Percentiles rank a stretch among this genome's conserved stretches.
Evolutionary conservation across 805 yeast genomes (phyloP).

Genomic region (Wickerhamomyces pijperi): DNA sequence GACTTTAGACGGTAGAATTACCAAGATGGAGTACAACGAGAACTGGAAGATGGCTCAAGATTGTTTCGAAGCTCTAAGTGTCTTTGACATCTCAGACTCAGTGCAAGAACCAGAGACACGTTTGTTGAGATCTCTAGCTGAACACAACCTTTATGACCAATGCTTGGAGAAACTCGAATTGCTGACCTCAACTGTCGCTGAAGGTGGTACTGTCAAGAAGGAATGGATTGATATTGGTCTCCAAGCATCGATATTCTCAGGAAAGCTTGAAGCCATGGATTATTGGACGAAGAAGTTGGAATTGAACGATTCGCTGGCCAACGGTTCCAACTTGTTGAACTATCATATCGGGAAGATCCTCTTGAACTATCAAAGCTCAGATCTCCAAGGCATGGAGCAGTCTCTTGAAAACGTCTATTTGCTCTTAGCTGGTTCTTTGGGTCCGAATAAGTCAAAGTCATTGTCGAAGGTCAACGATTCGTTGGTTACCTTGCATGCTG

Average conservation of each 20-base stretch:
- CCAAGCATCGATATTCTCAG: slow-evolving; percentile 62
- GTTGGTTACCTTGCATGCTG: slow-evolving; percentile 45
- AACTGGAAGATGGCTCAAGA: slow-evolving; percentile 84
- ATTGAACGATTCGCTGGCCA: slow-evolving; percentile 28
- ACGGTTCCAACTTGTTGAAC: slow-evolving; percentile 41
- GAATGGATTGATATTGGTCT: slow-evolving; percentile 62
- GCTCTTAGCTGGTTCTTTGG: slow-evolving; percentile 50
- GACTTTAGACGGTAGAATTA: slow-evolving; percentile 62
- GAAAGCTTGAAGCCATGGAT: slow-evolving; percentile 36
- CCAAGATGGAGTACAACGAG: slow-evolving; percentile 74
- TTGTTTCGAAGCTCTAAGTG: slow-evolving; percentile 61
- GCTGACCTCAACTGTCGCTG: slow-evolving; percentile 2
- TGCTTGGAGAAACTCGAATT: slow-evolving; percentile 13
- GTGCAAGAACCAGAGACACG: slow-evolving; percentile 30
- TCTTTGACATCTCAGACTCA: slow-evolving; percentile 20
- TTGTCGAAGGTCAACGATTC: slow-evolving; percentile 35
- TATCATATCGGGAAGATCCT: slow-evolving; percentile 60
- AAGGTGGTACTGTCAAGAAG: slow-evolving; percentile 4
- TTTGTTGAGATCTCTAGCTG: slow-evolving; percentile 57
- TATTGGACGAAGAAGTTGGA: slow-evolving; percentile 53
- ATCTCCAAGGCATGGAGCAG: slow-evolving; percentile 22
- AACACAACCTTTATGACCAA: slow-evolving; percentile 67
- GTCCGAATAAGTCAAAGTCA: slow-evolving; percentile 36
- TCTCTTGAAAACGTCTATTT: slow-evolving; percentile 41
- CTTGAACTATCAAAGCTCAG: slow-evolving; percentile 26